Evolutionary conservation across 768 basidiomycete genomes (phyloP), one percentile per base, ranked within the genome.

Genomic region (Boletus patriciae): DNA sequence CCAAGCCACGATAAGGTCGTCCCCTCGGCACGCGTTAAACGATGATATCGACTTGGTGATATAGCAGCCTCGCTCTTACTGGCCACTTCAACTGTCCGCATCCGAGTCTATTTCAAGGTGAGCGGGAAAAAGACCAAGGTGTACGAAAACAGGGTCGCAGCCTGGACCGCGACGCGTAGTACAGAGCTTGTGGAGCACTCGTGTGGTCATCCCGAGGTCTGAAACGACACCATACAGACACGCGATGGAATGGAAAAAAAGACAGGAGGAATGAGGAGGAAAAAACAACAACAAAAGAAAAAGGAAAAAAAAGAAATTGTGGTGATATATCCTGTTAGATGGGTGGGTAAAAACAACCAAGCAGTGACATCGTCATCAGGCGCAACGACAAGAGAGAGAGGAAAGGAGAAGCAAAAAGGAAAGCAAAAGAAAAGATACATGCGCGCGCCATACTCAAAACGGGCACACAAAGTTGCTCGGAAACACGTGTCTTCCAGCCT

Each of bases 401-500:
- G 11, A 29, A 5, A 11, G 4, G 15, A 11, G 21, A n/a, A 29
- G 7, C 4, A 9, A 55, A 29, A 34, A 8, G 19, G 36, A 34
- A 25, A 6, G 12, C 13, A 40, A 34, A 42, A 6, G 15, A 2
- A 29, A 41, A 15, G 23, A 16, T 13, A 33, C 3, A 37, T 25
- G 10, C 31, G 21, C 6, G 15, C 29, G 4, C 16, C 13, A 11
- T 31, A 54, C 46, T 70, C 65, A 90, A 75, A 92, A 90, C 69
- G 92, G 69, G 67, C 84, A 86, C 43, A 92, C 90, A 73, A 91
- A 93, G 69, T 93, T 93, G 73, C 90, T 92, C 52, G 90, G 92
- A 81, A 94, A 93, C 50, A 91, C 83, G 66, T 90, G 83, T 54
- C 86, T 77, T 33, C 90, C 90, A 16, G 78, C 77, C 60, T 86